phyloP scores from a whole-genome alignment of 768 basidiomycete genomes.

The Boletus barrowsii region DNA sequence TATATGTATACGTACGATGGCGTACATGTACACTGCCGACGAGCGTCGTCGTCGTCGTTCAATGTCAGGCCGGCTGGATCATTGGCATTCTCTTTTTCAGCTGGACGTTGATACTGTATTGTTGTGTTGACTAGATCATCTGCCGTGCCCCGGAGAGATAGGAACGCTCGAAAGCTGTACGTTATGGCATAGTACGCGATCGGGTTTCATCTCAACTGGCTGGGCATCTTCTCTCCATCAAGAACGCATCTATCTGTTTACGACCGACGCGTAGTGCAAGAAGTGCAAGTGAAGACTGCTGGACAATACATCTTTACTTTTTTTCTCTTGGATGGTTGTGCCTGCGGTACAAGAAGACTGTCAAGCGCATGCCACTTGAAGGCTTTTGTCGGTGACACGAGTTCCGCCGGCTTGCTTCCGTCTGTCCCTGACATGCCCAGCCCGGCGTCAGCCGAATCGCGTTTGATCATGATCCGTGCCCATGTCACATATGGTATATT shows the following conservation, averaged over 20 bases:
- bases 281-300: too few species aligned
- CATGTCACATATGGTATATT: too few species aligned
- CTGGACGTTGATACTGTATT: not conserved
- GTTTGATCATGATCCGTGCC: slow-evolving; percentile 14
- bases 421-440: not conserved
- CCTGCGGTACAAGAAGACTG: too few species aligned
- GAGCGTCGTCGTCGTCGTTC: not conserved
- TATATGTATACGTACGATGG: too few species aligned
- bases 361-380: not conserved
- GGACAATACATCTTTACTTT: not conserved
- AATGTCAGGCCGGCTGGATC: not conserved
- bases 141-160: not conserved
- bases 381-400: not conserved
- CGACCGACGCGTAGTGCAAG: too few species aligned
- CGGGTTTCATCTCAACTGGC: not conserved
- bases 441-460: not conserved
- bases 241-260: too few species aligned
- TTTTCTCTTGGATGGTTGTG: not conserved
- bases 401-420: not conserved
- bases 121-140: not conserved
- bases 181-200: not conserved
- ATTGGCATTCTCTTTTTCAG: not conserved
- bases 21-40: not conserved
- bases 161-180: not conserved
- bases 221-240: not conserved